Evolutionary conservation across 148 eudicot genomes (phyloP), one percentile per base, ranked within the genome.

Genomic region (Persicaria tinctoria): DNA sequence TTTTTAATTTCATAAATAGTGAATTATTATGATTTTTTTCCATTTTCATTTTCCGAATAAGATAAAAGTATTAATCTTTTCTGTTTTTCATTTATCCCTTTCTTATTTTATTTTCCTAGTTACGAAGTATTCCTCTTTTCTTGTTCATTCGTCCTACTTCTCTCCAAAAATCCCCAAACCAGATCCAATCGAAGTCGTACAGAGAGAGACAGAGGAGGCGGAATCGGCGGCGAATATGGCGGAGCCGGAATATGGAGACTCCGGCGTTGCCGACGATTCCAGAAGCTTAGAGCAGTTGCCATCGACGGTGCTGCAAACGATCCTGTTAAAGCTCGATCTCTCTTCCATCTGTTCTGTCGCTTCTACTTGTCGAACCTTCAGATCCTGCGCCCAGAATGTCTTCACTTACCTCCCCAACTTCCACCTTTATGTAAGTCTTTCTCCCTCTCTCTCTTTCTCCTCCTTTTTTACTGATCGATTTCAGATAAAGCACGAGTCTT

Each of bases 341-440:
- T 78, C 91, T 11, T 95, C 97, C 44, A 92, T 95, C 72, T 88
- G 89, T 72, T 89, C 97, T 5, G 53, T 84, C 6, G 90, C 92
- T 14, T 82, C 93, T 72, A 95, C 99, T 55, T 92, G 92, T 82
- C 88, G 80, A 74, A 54, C 89, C 74, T 82, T 90, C 86, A 82
- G 81, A 50, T 74, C 87, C 38, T 92, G 91, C 82, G 88, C 97
- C 50, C 78, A 86, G 46, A 85, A 85, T 11, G 86, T 89, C 77
- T 89, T 90, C 70, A 80, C 87, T 6, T 92, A 89, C 74, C 83
- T 92, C 76, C 96, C 99, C 59, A 78, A 68, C 46, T 86, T 95
- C 75, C 92, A 90, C 46, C 90, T 95, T 68, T 86, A 86, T n/a
- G 97, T 91, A 86, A 89, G 83, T 46, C 4, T 17, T 50, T 50